These are phyloP conservation scores for Leishmania gerbilli DNA, from an alignment of 208 protist genomes.

Conservation along the genomic window DNA sequence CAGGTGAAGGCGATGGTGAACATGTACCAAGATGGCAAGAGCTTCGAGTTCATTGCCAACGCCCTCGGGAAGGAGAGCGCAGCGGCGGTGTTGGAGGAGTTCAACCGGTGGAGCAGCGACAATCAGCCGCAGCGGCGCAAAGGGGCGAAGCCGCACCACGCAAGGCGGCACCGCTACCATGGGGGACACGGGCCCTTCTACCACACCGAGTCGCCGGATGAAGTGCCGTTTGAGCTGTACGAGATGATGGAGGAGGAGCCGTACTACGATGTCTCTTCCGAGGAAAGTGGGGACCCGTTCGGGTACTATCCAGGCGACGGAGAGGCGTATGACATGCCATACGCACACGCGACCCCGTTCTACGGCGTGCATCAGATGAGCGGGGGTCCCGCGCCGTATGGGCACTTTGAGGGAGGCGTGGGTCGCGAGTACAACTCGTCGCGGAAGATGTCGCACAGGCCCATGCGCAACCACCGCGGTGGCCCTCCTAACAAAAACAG, in stretches of 20 bases:
- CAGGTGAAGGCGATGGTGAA: slow-evolving; percentile 82
- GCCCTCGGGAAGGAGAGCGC: slow-evolving; percentile 67
- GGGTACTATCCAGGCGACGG: slow-evolving; percentile 52
- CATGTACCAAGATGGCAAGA: slow-evolving; percentile 92
- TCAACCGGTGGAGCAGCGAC: slow-evolving; percentile 84
- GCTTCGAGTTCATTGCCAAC: slow-evolving; percentile 92
- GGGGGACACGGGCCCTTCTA: slow-evolving; percentile 45
- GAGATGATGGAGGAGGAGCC: slow-evolving; percentile 49
- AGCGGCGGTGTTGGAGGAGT: slow-evolving; percentile 70
- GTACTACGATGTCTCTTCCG: slow-evolving; percentile 26
- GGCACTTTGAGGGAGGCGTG: background rate
- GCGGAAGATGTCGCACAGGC: slow-evolving; percentile 18
- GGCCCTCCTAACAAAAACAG: slow-evolving; percentile 23
- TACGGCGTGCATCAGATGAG: slow-evolving; percentile 66
- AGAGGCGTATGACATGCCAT: slow-evolving; percentile 30
- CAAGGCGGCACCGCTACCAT: slow-evolving; percentile 8
- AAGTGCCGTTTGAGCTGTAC: slow-evolving; percentile 56
- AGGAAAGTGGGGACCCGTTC: slow-evolving; percentile 41
- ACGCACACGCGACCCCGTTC: slow-evolving; percentile 58
- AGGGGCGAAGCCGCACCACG: slow-evolving; percentile 7
- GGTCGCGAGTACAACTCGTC: slow-evolving; percentile 26
- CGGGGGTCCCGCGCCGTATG: slow-evolving; percentile 32
- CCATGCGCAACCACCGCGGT: slow-evolving; percentile 20
- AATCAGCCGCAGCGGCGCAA: slow-evolving; percentile 37
- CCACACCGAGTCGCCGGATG: slow-evolving; percentile 75